Evolutionary conservation across 2,329 filamentous ascomycete species (phyloP), one percentile per base, ranked within the genome.

Genomic region (Monilinia polystroma): DNA sequence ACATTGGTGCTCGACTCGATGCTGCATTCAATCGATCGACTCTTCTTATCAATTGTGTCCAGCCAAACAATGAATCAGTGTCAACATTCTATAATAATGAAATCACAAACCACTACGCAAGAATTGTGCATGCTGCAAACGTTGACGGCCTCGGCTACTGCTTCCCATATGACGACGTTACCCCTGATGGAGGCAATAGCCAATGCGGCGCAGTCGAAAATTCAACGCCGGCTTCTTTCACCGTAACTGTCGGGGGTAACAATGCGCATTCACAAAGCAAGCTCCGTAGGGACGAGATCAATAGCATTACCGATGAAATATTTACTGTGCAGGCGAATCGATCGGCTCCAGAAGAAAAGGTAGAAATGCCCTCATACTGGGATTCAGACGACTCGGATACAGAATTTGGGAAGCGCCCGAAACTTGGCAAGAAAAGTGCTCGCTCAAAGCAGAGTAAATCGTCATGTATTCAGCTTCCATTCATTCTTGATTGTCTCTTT

Each of bases 1-100:
- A 87, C 52, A 84, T 93, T 66, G 87, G 88, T 11, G 90, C 92
- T 0, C 83, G 91, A n/a, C 79, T 95, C 18, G 85, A 89, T 0
- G 91, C 91, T 1, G 90, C 89, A 0, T 85, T 94, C 73, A 92
- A 93, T 78, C 84, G 91, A 29, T 87, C 85, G 45, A 93, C 89
- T 14, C 78, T 95, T 68, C 77, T 90, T 60, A 74, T 77, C 26
- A 79, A 84, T 72, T 64, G 76, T n/a, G 72, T 74, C 70, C 86
- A 84, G 78, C 87, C 85, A 18, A 80, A 84, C 65, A 79, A 80
- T 62, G 84, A 85, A 74, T 69, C 73, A 0, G 77, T 82, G 2
- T 58, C 35, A 4, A 55, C 64, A 2, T 90, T 87, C 74, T 90
- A 90, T 76, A 70, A 75, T 52, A 77, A 82, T 18, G 66, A 71